Evolutionary conservation across 495 filamentous ascomycete species (phyloP).

Genomic region (Daldinia concentrica): DNA sequence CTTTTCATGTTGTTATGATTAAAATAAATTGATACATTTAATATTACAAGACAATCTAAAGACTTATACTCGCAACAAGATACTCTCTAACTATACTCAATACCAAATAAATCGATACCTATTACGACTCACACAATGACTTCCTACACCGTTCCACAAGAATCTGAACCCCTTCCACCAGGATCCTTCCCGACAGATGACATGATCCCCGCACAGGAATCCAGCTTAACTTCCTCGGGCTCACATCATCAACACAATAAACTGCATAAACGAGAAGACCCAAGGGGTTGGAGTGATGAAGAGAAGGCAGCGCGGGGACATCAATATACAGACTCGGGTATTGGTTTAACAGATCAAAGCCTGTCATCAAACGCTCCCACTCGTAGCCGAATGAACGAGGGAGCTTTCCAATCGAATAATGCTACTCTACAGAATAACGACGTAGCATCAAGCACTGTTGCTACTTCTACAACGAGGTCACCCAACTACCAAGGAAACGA

Average conservation of each 20-base stretch:
- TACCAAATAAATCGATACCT: neutral
- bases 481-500: neutral
- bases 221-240: slow-evolving; percentile 6
- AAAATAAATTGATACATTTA: neutral
- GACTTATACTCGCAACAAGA: neutral
- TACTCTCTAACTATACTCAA: neutral
- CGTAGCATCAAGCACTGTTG: neutral
- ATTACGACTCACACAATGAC: slow-evolving; percentile 12
- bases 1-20: neutral
- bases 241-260: slow-evolving; percentile 42
- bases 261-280: slow-evolving; percentile 47
- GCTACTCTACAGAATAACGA: neutral
- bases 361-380: neutral
- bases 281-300: slow-evolving; percentile 37
- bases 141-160: slow-evolving; percentile 15
- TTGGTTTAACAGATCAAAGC: slow-evolving; percentile 36
- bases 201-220: slow-evolving; percentile 6
- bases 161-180: slow-evolving; percentile 12
- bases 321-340: slow-evolving; percentile 46
- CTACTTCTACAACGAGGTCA: neutral
- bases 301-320: slow-evolving; percentile 34
- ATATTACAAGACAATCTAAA: neutral
- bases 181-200: slow-evolving; percentile 33
- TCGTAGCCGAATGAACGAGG: neutral
- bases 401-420: slow-evolving; percentile 8